These are phyloP conservation scores for Phycomyces nitens DNA, from an alignment of 192 early-diverging fungal species.

Conservation along the genomic window DNA sequence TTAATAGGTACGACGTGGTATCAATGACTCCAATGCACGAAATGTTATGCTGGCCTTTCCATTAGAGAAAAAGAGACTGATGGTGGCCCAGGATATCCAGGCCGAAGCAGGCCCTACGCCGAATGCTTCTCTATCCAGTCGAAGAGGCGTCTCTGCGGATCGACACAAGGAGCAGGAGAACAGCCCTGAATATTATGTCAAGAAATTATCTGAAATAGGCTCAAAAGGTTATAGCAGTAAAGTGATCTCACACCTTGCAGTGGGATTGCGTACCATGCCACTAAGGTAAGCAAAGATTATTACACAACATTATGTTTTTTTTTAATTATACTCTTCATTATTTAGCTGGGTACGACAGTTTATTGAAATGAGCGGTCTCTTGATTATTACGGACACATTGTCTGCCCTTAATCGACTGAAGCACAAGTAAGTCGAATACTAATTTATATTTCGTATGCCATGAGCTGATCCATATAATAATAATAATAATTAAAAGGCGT, in stretches of 20 bases:
- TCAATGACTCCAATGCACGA: slow-evolving; percentile 43
- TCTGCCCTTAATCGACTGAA: slow-evolving; percentile 51
- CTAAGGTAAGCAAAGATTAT: slow-evolving; percentile 40
- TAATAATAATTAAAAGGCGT: slow-evolving; percentile 38
- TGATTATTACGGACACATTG: slow-evolving; percentile 63
- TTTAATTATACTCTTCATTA: too few species aligned
- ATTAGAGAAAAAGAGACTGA: slow-evolving; percentile 53
- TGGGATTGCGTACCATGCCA: slow-evolving; percentile 52
- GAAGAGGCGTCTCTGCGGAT: slow-evolving; percentile 26
- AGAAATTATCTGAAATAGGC: slow-evolving; percentile 29
- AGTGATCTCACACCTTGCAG: slow-evolving; percentile 44
- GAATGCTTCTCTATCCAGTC: slow-evolving; percentile 6
- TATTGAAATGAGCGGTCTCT: slow-evolving; percentile 70
- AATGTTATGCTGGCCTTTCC: slow-evolving; percentile 43
- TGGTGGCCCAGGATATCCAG: slow-evolving; percentile 49
- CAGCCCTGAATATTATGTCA: slow-evolving; percentile 56
- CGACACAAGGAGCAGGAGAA: slow-evolving; percentile 29
- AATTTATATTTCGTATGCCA: too few species aligned
- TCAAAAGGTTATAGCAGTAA: slow-evolving; percentile 16
- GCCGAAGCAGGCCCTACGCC: slow-evolving; percentile 15
- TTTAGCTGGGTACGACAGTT: slow-evolving; percentile 73
- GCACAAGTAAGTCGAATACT: slow-evolving; percentile 43
- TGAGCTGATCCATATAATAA: neutral
- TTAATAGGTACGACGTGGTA: slow-evolving; percentile 44
- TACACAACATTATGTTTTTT: too few species aligned